These are phyloP conservation scores for Bisporella sp. DNA, from an alignment of 2,329 filamentous ascomycete species.

Conservation along the genomic window DNA sequence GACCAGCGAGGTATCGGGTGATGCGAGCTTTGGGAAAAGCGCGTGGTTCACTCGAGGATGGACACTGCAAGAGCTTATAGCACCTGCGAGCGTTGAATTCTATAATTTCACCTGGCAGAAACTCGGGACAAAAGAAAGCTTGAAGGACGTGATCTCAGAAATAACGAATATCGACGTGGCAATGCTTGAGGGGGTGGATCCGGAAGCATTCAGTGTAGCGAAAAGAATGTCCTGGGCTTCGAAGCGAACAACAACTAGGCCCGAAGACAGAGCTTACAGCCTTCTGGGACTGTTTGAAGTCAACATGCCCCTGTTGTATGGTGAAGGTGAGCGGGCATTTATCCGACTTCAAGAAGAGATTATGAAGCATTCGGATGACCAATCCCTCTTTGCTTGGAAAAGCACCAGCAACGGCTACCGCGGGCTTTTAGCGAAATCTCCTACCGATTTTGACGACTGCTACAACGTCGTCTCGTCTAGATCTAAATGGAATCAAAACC, in stretches of 20 bases:
- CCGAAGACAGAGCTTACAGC: constrained; percentile 22
- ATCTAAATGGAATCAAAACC: constrained; percentile 1
- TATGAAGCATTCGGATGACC: constrained; percentile 24
- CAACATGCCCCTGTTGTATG: constrained; percentile 29
- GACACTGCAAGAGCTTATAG: neutral
- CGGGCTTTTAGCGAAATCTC: constrained; percentile 6
- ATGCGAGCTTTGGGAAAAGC: neutral
- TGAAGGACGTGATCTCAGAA: constrained; percentile 1
- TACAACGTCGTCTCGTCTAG: neutral
- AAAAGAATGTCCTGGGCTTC: constrained; percentile 13
- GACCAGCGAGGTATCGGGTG: neutral
- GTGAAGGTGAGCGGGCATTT: constrained; percentile 15
- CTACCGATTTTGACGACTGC: neutral
- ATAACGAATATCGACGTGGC: constrained; percentile 10
- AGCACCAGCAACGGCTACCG: neutral
- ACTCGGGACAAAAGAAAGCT: constrained; percentile 7
- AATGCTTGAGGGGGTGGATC: constrained; percentile 10
- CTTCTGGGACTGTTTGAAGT: constrained; percentile 25
- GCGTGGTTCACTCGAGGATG: neutral
- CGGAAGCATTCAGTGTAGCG: constrained; percentile 8
- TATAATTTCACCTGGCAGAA: constrained; percentile 5
- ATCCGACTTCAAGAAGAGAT: constrained; percentile 19
- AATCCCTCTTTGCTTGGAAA: constrained; percentile 29
- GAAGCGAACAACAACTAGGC: constrained; percentile 12
- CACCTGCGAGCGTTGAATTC: constrained; percentile 5